Evolutionary conservation across 352 stramenopile species (phyloP).

Genomic region (Globisporangium uncinulatum): DNA sequence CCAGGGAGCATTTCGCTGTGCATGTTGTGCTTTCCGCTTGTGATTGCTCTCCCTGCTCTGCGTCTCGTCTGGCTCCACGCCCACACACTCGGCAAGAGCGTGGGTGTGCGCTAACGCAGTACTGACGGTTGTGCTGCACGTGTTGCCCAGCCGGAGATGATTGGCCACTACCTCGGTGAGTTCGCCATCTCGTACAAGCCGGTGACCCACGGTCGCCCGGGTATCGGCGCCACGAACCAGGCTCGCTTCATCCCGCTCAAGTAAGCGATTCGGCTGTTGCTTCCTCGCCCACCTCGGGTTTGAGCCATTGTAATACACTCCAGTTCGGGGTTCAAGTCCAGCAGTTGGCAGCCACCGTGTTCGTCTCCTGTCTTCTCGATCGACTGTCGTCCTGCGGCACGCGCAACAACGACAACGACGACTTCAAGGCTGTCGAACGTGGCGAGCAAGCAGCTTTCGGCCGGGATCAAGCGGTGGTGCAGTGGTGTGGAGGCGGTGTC

Average conservation of each 20-base stretch:
- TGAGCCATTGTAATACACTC: constrained; percentile 85
- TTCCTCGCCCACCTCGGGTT: constrained; percentile 34
- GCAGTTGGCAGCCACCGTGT: not conserved
- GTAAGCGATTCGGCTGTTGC: constrained; percentile 46
- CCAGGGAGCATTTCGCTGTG: constrained; percentile 60
- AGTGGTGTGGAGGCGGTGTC: not conserved
- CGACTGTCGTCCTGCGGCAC: not conserved
- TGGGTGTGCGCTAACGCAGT: constrained; percentile 6
- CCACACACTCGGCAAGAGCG: constrained; percentile 5
- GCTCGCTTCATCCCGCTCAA: constrained; percentile 99
- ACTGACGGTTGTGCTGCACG: constrained; percentile 18
- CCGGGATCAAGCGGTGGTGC: not conserved
- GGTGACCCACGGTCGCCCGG: constrained; percentile 97
- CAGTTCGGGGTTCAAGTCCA: constrained; percentile 14
- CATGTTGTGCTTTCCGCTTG: constrained; percentile 13
- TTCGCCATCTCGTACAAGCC: constrained; percentile 99
- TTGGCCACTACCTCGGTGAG: constrained; percentile 99
- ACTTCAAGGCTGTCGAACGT: not conserved
- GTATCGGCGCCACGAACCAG: constrained; percentile 97
- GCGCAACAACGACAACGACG: not conserved
- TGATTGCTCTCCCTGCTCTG: not conserved
- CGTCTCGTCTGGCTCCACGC: not conserved
- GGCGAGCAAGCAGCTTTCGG: too few species aligned
- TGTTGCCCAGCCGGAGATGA: constrained; percentile 94
- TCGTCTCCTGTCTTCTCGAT: not conserved